A percentile compares a stretch with the other conserved stretches of the same genome.
Evolutionary conservation across 140 eudicot species (phyloP).

Genomic region (Ambrosia hybrid): DNA sequence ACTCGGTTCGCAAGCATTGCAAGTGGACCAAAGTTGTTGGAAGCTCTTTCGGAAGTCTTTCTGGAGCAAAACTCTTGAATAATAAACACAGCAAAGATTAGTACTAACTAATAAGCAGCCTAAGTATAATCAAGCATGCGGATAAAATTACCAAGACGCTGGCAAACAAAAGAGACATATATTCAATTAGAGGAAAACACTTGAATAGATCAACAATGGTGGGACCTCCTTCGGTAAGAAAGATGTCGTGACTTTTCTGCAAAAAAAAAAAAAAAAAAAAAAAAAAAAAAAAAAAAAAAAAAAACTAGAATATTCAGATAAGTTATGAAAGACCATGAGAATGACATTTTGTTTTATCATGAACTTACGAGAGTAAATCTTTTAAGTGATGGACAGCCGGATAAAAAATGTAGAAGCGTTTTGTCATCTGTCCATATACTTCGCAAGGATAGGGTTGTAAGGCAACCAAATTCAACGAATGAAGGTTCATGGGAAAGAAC

Average conservation of each 20-base stretch:
- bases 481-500: neutral
- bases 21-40: conserved; percentile 3
- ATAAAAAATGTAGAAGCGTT: conserved; percentile 26
- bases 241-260: neutral
- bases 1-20: neutral
- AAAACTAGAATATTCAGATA: neutral
- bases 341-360: neutral
- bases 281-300: no score
- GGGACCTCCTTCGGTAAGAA: neutral
- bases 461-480: conserved; percentile 4
- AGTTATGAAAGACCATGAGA: neutral
- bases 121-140: neutral
- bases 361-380: neutral
- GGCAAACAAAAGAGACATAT: neutral
- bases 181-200: conserved; percentile 13
- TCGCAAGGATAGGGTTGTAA: conserved; percentile 21
- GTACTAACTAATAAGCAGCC: neutral
- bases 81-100: neutral
- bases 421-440: neutral
- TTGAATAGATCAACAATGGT: conserved; percentile 5
- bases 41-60: conserved; percentile 3
- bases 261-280: neutral
- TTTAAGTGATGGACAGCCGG: conserved; percentile 24
- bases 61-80: conserved; percentile 1
- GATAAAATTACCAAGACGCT: conserved; percentile 1